Percentiles rank a stretch among this genome's conserved stretches.
Evolutionary conservation across 805 yeast genomes (phyloP).

Genomic region (Candida sakaeoensis): DNA sequence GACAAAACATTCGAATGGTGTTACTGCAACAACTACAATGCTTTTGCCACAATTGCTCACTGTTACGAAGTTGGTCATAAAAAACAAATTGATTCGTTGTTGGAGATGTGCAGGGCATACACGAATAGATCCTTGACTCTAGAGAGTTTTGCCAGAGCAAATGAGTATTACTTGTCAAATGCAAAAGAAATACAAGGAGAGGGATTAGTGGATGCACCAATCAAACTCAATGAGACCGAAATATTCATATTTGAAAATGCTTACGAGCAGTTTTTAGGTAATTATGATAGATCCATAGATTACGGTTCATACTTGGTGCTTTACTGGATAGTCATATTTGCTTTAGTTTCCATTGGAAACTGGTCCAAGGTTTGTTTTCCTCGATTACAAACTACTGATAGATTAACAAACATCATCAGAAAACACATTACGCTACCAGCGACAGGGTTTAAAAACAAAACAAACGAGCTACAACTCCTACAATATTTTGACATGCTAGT

Average conservation of each 20-base stretch:
- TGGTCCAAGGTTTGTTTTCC: conserved; percentile 33
- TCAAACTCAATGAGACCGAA: conserved; percentile 21
- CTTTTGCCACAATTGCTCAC: conserved; percentile 35
- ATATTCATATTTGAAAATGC: conserved; percentile 20
- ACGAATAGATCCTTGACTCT: conserved; percentile 19
- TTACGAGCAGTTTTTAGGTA: conserved; percentile 37
- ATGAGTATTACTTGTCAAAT: conserved; percentile 13
- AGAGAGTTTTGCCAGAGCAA: conserved; percentile 20
- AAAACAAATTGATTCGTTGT: conserved; percentile 19
- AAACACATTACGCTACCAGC: conserved; percentile 40
- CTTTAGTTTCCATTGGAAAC: conserved; percentile 23
- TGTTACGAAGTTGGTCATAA: conserved; percentile 28
- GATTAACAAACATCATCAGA: conserved; percentile 29
- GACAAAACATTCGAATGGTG: conserved; percentile 14
- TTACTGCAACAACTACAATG: conserved; percentile 25
- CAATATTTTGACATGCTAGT: conserved; percentile 28
- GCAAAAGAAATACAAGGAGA: conserved; percentile 14
- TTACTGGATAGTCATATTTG: conserved; percentile 30
- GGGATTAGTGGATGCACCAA: conserved; percentile 16
- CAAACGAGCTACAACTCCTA: conserved; percentile 21
- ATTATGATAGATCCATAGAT: conserved; percentile 41
- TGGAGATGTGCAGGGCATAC: conserved; percentile 21
- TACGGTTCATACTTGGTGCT: conserved; percentile 33
- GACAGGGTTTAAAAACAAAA: conserved; percentile 21
- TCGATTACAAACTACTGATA: conserved; percentile 19